These are phyloP conservation scores for Picea glauca DNA, from an alignment of 75 land plant genomes.

Conservation along the genomic window DNA sequence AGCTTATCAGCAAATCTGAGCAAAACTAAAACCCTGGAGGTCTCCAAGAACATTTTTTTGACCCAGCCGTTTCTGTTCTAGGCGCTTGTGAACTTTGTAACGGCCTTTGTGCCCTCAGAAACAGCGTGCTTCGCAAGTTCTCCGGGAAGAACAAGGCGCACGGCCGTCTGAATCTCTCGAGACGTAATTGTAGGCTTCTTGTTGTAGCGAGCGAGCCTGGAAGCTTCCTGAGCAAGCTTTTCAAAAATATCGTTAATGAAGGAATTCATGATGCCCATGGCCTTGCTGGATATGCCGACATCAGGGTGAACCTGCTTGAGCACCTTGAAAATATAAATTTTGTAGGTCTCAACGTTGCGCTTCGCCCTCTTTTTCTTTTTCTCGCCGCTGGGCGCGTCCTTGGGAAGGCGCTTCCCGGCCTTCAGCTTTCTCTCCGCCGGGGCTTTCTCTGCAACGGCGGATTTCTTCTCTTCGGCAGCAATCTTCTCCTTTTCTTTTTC, in stretches of 20 bases:
- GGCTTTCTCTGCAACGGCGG: slow-evolving; percentile 29
- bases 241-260: slow-evolving; percentile 35
- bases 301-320: slow-evolving; percentile 38
- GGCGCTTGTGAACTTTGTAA: slow-evolving; percentile 47
- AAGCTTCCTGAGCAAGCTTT: slow-evolving; percentile 51
- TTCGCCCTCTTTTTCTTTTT: slow-evolving; percentile 40
- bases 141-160: slow-evolving; percentile 35
- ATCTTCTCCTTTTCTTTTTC: slow-evolving; percentile 10
- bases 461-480: slow-evolving; percentile 36
- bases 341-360: slow-evolving; percentile 45
- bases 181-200: slow-evolving; percentile 49
- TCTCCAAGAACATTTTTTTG: too few species aligned
- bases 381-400: slow-evolving; percentile 18
- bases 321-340: slow-evolving; percentile 47
- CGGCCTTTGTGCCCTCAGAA: slow-evolving; percentile 48
- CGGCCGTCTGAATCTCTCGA: slow-evolving; percentile 38
- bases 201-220: slow-evolving; percentile 43
- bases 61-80: slow-evolving; percentile 11
- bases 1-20: too few species aligned
- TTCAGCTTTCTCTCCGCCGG: slow-evolving; percentile 40
- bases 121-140: slow-evolving; percentile 47
- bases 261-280: too few species aligned
- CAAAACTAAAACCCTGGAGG: too few species aligned
- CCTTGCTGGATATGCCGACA: slow-evolving; percentile 22
- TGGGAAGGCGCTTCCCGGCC: slow-evolving; percentile 43